Evolutionary conservation across 2,329 filamentous ascomycete species (phyloP).

Genomic region (Sarocladium brachiariae): DNA sequence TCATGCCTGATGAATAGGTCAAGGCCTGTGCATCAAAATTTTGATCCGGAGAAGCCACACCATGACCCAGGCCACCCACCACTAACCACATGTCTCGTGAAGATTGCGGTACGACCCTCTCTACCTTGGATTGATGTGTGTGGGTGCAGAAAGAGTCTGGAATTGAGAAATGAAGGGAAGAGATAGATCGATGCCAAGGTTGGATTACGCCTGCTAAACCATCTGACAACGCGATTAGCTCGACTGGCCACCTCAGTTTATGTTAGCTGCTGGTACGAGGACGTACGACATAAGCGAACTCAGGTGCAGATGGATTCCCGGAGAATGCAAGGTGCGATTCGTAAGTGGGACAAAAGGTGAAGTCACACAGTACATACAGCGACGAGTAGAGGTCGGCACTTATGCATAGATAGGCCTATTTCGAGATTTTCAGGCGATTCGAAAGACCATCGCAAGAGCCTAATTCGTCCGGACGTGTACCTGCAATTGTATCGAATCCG

Average conservation of each 20-base stretch:
- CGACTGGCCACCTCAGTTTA: no score
- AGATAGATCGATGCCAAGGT: background rate
- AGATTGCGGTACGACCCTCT: background rate
- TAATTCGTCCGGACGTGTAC: background rate
- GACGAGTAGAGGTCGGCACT: background rate
- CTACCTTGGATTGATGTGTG: background rate
- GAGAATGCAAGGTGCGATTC: slow-evolving; percentile 7
- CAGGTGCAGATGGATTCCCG: slow-evolving; percentile 1
- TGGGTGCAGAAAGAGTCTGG: background rate
- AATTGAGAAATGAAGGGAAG: background rate
- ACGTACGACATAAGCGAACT: background rate
- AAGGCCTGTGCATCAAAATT: background rate
- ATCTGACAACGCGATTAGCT: no score
- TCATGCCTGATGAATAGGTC: no score
- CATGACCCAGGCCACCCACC: background rate
- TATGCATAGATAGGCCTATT: background rate
- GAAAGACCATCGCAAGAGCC: background rate
- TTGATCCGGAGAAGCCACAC: background rate
- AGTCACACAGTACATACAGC: background rate
- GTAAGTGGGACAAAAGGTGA: background rate
- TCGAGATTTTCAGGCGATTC: background rate
- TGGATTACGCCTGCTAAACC: no score
- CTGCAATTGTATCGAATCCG: no score
- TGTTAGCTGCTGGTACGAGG: no score
- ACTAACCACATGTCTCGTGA: background rate